Evolutionary conservation across 2,329 filamentous ascomycete genomes (phyloP).

Genomic region (Paraphaeosphaeria sporulosa): DNA sequence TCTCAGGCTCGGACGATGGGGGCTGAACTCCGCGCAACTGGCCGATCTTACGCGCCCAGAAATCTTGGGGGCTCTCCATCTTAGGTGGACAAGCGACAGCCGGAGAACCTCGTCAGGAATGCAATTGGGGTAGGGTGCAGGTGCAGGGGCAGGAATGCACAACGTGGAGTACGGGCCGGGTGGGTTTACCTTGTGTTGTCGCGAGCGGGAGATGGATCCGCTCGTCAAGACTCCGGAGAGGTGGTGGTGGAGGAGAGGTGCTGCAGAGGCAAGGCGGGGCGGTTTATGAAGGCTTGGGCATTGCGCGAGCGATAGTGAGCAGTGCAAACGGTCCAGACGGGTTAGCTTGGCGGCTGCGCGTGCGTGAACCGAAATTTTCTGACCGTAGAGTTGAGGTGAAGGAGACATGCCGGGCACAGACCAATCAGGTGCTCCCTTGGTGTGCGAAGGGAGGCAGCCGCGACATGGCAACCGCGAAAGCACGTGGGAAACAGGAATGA

Average conservation of each 20-base stretch:
- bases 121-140: neutral
- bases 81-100: neutral
- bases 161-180: neutral
- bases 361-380: neutral
- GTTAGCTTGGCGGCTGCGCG: neutral
- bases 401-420: neutral
- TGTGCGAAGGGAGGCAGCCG: constrained; percentile 1
- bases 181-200: neutral
- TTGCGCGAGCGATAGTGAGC: neutral
- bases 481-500: neutral
- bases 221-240: neutral
- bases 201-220: neutral
- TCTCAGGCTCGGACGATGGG: neutral
- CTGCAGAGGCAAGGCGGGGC: neutral
- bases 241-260: neutral
- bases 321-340: neutral
- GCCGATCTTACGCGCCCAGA: constrained; percentile 5
- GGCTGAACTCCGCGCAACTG: neutral
- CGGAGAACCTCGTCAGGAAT: neutral
- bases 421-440: constrained; percentile 6
- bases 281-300: neutral
- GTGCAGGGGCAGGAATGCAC: neutral
- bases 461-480: constrained; percentile 1
- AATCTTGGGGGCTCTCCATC: neutral
- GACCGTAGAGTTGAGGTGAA: neutral